phyloP scores from a whole-genome alignment of 2,329 filamentous ascomycete species.

The Periconia sp. region DNA sequence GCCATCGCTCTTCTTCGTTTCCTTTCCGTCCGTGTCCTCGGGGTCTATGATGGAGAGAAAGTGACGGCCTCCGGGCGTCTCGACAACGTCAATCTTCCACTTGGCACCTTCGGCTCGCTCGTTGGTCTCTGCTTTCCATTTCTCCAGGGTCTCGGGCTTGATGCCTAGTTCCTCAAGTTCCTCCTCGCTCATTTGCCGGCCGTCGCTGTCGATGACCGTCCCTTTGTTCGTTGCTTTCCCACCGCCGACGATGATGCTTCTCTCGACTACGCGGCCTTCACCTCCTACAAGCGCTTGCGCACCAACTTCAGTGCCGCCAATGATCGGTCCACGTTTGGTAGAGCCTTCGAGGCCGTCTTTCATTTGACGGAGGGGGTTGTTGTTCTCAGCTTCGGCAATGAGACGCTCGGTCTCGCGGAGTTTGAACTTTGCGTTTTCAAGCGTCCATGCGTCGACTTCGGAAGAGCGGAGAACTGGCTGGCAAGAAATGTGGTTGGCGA shows the following conservation, averaged over 20 bases:
- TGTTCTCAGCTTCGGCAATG: constrained; percentile 23
- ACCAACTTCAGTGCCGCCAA: constrained; percentile 63
- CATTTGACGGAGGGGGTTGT: constrained; percentile 38
- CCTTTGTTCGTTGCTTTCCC: constrained; percentile 58
- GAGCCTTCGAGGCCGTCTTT: constrained; percentile 29
- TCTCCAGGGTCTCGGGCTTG: constrained; percentile 67
- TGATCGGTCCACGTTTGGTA: constrained; percentile 45
- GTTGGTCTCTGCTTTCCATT: constrained; percentile 68
- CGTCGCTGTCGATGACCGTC: constrained; percentile 60
- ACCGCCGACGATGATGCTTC: constrained; percentile 50
- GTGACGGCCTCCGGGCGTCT: constrained; percentile 59
- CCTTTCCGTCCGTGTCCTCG: constrained; percentile 49
- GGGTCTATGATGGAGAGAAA: constrained; percentile 68
- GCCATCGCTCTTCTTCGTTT: constrained; percentile 19
- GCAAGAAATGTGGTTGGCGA: constrained; percentile 76
- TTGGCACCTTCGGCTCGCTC: constrained; percentile 66
- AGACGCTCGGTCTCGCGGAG: constrained; percentile 28
- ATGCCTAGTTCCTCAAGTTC: constrained; percentile 71
- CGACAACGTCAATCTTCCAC: constrained; percentile 81
- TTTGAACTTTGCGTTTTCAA: constrained; percentile 34
- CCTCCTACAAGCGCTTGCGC: constrained; percentile 58
- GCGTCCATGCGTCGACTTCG: constrained; percentile 51
- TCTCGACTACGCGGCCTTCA: constrained; percentile 60
- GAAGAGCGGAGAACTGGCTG: constrained; percentile 67
- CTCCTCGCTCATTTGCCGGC: constrained; percentile 63